phyloP scores from a whole-genome alignment of 139 green algal genomes.

The Chara braunii region DNA sequence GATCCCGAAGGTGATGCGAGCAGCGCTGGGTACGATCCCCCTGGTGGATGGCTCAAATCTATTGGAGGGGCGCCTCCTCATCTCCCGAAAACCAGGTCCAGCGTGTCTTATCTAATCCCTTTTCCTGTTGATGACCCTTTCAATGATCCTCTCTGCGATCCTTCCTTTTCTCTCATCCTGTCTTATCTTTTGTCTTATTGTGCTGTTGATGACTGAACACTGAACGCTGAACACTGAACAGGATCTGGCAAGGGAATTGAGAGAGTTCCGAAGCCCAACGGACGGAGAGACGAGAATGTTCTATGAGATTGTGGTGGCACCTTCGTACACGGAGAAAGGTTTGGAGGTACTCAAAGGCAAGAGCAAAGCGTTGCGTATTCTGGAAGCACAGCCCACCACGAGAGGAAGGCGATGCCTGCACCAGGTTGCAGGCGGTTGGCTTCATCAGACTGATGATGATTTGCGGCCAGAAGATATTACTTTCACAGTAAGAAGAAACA shows the following conservation, averaged over 20 bases:
- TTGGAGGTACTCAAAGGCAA: slow-evolving; percentile 93
- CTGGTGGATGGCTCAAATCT: too few species aligned
- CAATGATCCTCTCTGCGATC: background rate
- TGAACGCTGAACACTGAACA: background rate
- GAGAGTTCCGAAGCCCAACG: slow-evolving; percentile 85
- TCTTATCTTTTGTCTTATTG: background rate
- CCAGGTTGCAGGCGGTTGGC: slow-evolving; percentile 75
- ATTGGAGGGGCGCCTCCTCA: too few species aligned
- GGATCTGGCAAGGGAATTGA: slow-evolving; percentile 76
- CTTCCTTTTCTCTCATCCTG: background rate
- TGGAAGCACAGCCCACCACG: slow-evolving; percentile 76
- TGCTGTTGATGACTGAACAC: background rate
- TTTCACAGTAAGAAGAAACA: too few species aligned
- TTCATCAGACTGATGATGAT: too few species aligned
- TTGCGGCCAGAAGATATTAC: too few species aligned
- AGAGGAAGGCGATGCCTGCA: slow-evolving; percentile 61
- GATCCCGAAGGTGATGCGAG: too few species aligned
- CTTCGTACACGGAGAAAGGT: slow-evolving; percentile 83
- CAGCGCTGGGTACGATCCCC: too few species aligned
- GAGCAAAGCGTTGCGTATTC: slow-evolving; percentile 92
- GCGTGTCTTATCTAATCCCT: too few species aligned
- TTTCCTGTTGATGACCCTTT: too few species aligned
- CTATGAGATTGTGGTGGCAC: slow-evolving; percentile 98
- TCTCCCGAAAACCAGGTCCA: too few species aligned
- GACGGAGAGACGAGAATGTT: slow-evolving; percentile 98